phyloP scores from a whole-genome alignment of 2,329 filamentous ascomycete species.

The Ascochyta viciae-villosae region DNA sequence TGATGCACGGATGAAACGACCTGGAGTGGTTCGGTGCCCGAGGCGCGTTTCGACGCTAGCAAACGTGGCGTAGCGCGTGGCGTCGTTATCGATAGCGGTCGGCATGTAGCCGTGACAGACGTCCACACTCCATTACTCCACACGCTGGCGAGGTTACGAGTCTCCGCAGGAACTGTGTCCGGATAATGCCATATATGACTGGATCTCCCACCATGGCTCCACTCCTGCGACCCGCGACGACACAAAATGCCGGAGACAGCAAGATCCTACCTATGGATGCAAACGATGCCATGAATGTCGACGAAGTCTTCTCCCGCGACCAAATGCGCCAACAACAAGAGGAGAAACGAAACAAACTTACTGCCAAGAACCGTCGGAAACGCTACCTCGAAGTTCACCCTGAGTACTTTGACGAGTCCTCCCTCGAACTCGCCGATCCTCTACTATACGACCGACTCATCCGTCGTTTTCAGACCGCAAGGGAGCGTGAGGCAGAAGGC shows the following conservation, averaged over 20 bases:
- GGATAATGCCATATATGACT: slow-evolving; percentile 38
- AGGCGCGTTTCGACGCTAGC: slow-evolving; percentile 25
- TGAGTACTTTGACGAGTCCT: slow-evolving; percentile 69
- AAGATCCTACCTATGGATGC: slow-evolving; percentile 12
- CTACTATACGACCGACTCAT: slow-evolving; percentile 83
- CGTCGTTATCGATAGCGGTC: slow-evolving; percentile 30
- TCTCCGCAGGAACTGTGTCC: neutral
- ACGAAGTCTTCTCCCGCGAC: slow-evolving; percentile 23
- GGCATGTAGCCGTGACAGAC: neutral
- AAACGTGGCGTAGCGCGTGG: slow-evolving; percentile 32
- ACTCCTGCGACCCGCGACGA: slow-evolving; percentile 32
- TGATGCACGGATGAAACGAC: slow-evolving; percentile 47
- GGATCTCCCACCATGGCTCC: slow-evolving; percentile 31
- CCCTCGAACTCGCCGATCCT: slow-evolving; percentile 73
- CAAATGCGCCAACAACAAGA: slow-evolving; percentile 24
- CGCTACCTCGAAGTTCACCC: slow-evolving; percentile 77
- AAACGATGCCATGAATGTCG: slow-evolving; percentile 24
- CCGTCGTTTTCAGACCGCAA: slow-evolving; percentile 74
- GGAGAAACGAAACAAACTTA: slow-evolving; percentile 51
- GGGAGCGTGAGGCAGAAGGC: slow-evolving; percentile 77
- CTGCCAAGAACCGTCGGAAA: slow-evolving; percentile 76
- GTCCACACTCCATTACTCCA: neutral
- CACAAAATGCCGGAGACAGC: slow-evolving; percentile 13
- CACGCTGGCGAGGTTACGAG: neutral
- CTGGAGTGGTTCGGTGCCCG: slow-evolving; percentile 32